A percentile compares a stretch with the other conserved stretches of the same genome.
Conservation (phyloP, 2,329 filamentous ascomycete species). For the Penicillium paneum region DNA sequence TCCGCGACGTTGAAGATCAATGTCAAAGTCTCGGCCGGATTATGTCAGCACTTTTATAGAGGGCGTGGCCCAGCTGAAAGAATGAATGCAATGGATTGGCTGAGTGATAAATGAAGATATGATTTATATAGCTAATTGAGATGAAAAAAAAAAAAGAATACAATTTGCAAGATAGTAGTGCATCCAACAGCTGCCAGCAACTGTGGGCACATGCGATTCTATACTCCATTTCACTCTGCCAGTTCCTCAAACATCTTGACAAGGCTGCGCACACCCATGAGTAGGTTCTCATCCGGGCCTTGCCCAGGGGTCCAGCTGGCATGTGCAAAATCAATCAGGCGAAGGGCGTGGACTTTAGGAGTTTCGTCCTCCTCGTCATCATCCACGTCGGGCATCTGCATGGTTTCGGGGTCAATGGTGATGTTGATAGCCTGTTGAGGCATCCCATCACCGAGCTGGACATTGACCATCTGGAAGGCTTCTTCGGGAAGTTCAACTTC, state of each 20-base stretch:
- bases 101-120: background rate
- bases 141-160: background rate
- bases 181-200: conserved; percentile 28
- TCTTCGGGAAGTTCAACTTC: conserved; percentile 32
- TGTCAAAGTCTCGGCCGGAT: conserved; percentile 6
- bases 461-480: conserved; percentile 30
- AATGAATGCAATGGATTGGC: background rate
- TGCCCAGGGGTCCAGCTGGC: conserved; percentile 76
- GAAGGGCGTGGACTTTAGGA: conserved; percentile 72
- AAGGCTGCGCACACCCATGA: conserved; percentile 71
- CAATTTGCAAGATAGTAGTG: background rate
- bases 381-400: conserved; percentile 48
- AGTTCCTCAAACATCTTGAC: conserved; percentile 69
- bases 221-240: conserved; percentile 26
- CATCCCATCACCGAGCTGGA: conserved; percentile 30
- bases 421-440: conserved; percentile 35
- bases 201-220: conserved; percentile 11
- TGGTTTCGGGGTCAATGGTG: conserved; percentile 35
- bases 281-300: conserved; percentile 80
- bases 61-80: background rate
- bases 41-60: conserved; percentile 12
- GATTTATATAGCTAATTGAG: background rate
- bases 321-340: conserved; percentile 96
- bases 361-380: conserved; percentile 54
- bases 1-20: conserved; percentile 19